Evolutionary conservation across 768 basidiomycete genomes (phyloP).

Genomic region (Leucosporidium creatinivorum): DNA sequence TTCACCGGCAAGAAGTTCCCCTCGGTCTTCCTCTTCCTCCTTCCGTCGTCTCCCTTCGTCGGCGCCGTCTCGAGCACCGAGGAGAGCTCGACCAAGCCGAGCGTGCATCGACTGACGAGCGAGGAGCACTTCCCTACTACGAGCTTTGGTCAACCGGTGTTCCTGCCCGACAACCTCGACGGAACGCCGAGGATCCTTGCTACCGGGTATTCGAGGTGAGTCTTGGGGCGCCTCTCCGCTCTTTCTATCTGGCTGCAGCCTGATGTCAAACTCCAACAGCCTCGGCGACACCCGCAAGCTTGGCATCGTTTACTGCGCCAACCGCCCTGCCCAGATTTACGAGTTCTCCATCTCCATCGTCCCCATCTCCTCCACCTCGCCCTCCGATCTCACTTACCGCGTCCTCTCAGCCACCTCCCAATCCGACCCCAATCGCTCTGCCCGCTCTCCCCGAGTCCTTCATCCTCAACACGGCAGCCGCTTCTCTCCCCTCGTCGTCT

Average conservation of each 20-base stretch:
- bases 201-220: too few relatives aligned
- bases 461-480: slow-evolving; percentile 27
- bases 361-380: not conserved
- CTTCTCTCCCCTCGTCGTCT: slow-evolving; percentile 44
- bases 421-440: slow-evolving; percentile 49
- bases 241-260: not conserved
- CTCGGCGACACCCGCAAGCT: slow-evolving; percentile 54
- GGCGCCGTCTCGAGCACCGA: not conserved
- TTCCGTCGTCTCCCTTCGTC: slow-evolving; percentile 39
- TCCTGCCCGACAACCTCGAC: slow-evolving; percentile 42
- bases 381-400: not conserved
- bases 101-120: slow-evolving; percentile 1
- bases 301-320: slow-evolving; percentile 56
- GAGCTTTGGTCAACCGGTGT: slow-evolving; percentile 55
- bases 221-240: too few relatives aligned
- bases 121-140: slow-evolving; percentile 11
- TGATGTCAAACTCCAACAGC: slow-evolving; percentile 51
- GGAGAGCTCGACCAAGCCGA: slow-evolving; percentile 15
- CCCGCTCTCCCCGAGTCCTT: slow-evolving; percentile 56
- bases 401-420: slow-evolving; percentile 33
- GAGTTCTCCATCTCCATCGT: slow-evolving; percentile 43
- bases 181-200: slow-evolving; percentile 1
- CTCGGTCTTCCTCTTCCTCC: slow-evolving; percentile 52
- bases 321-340: slow-evolving; percentile 57
- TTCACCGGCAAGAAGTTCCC: slow-evolving; percentile 53